Conservation (phyloP, 1,139 yeast genomes). For the Saccharomyces pastorianus region DNA sequence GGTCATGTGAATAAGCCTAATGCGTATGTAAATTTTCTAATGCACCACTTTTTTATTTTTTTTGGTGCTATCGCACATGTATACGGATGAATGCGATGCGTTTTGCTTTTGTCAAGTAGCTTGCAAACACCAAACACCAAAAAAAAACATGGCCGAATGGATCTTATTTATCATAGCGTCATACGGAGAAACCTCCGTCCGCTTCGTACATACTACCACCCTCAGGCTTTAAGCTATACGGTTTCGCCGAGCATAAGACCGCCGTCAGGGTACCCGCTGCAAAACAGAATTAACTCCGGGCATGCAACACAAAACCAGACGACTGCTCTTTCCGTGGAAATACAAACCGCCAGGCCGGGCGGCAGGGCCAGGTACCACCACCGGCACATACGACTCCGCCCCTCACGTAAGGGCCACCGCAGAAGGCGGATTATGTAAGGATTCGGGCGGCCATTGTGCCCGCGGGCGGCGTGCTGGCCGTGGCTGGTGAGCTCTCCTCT, state of each 20-base stretch:
- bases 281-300: neutral
- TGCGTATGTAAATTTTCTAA: neutral
- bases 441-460: neutral
- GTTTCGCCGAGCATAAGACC: neutral
- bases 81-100: too few relatives aligned
- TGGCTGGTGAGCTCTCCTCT: neutral
- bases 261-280: neutral
- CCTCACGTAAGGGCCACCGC: neutral
- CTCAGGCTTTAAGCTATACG: neutral
- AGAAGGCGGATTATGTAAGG: neutral
- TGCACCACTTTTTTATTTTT: too few relatives aligned
- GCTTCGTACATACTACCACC: neutral
- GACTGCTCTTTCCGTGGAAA: neutral
- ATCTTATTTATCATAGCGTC: neutral
- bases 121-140: too few relatives aligned
- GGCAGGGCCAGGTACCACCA: neutral
- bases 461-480: neutral
- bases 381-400: neutral
- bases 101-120: too few relatives aligned
- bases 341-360: too few relatives aligned
- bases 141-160: neutral
- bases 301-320: neutral
- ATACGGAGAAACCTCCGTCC: neutral
- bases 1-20: neutral
- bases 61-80: too few relatives aligned